These are phyloP conservation scores for Boletus subparvulus DNA, from an alignment of 768 basidiomycete genomes.

Conservation along the genomic window DNA sequence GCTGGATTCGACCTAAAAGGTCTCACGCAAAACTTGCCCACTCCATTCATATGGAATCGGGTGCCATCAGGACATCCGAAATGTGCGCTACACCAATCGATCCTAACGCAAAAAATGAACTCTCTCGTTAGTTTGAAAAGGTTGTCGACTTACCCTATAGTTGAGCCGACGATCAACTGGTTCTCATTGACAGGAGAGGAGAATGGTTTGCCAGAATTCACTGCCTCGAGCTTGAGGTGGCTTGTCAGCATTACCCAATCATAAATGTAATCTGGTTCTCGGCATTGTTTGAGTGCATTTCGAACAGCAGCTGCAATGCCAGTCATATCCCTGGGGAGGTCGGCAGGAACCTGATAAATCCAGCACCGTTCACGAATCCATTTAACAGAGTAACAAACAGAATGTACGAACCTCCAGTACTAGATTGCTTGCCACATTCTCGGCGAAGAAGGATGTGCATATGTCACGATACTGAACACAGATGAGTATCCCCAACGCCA, in stretches of 20 bases:
- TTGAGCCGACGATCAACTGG: slow-evolving; percentile 17
- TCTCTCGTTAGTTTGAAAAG: too few relatives aligned
- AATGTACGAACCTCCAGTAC: slow-evolving; percentile 15
- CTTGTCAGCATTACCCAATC: slow-evolving; percentile 9
- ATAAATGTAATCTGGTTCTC: slow-evolving; percentile 13
- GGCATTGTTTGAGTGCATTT: slow-evolving; percentile 6
- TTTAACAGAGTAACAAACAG: not conserved
- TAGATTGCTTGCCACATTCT: slow-evolving; percentile 16
- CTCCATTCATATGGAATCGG: slow-evolving; percentile 8
- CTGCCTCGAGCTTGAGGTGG: slow-evolving; percentile 12
- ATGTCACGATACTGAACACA: slow-evolving; percentile 18
- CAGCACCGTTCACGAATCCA: not conserved
- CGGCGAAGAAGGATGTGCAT: slow-evolving; percentile 8
- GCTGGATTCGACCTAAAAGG: slow-evolving; percentile 18
- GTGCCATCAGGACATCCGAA: slow-evolving; percentile 16
- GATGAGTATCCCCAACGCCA: not conserved
- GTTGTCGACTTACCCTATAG: slow-evolving; percentile 5
- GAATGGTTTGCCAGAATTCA: slow-evolving; percentile 11
- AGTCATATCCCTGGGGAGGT: slow-evolving; percentile 14
- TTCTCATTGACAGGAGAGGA: slow-evolving; percentile 1
- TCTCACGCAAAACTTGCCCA: slow-evolving; percentile 3
- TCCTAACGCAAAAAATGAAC: not conserved
- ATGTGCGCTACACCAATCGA: slow-evolving; percentile 16
- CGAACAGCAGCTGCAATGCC: slow-evolving; percentile 18
- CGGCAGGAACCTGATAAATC: not conserved